Evolutionary conservation across 23 red algal species (phyloP).

Genomic region (Gracilariopsis chorda): DNA sequence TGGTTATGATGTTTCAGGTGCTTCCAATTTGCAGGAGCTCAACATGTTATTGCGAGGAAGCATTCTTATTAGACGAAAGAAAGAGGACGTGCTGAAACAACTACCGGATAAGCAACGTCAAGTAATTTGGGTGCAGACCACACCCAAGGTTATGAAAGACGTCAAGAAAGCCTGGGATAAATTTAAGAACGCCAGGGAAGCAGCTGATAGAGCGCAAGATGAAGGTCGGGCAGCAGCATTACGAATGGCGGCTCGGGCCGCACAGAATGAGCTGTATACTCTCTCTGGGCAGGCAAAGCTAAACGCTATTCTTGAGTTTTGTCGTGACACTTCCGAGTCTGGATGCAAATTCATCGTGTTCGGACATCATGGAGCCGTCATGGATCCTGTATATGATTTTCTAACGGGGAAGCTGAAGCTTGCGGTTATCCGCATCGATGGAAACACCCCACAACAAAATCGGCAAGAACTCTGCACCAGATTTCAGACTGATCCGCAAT

Average conservation of each 20-base stretch:
- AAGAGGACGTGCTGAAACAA: conserved; percentile 73
- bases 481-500: conserved; percentile 61
- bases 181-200: not conserved
- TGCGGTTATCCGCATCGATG: conserved; percentile 55
- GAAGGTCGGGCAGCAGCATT: not conserved
- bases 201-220: not conserved
- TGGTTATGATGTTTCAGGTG: conserved; percentile 69
- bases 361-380: conserved; percentile 50
- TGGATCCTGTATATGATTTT: conserved; percentile 40
- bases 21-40: conserved; percentile 76
- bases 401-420: conserved; percentile 41
- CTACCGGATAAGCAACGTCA: conserved; percentile 71
- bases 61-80: conserved; percentile 71
- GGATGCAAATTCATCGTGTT: conserved; percentile 82
- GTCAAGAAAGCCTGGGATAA: not conserved
- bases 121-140: conserved; percentile 69
- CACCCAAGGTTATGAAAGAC: conserved; percentile 28
- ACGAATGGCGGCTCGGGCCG: conserved; percentile 1
- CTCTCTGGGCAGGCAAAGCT: conserved; percentile 67
- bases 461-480: conserved; percentile 56
- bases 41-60: conserved; percentile 63
- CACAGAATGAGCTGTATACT: conserved; percentile 59
- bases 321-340: conserved; percentile 27
- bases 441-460: conserved; percentile 44
- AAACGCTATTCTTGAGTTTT: conserved; percentile 49